Evolutionary conservation across 352 stramenopile genomes (phyloP).

Genomic region (Sclerospora graminicola): DNA sequence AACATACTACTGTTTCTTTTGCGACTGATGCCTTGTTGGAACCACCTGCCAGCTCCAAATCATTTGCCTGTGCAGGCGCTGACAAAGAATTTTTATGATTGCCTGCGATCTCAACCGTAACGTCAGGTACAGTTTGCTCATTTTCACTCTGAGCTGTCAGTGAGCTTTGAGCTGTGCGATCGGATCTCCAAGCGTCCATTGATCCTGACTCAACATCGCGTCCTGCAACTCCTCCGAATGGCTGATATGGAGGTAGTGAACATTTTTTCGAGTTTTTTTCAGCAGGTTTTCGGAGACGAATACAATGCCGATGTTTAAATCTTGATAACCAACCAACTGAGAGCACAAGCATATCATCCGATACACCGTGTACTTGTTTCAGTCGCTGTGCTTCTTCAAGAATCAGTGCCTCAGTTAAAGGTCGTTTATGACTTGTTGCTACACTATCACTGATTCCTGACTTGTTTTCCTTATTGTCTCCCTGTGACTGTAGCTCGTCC

Average conservation of each 20-base stretch:
- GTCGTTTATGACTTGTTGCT: constrained; percentile 1
- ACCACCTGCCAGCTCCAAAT: neutral
- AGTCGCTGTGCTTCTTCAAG: constrained; percentile 62
- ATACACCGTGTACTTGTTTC: constrained; percentile 53
- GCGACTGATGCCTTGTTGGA: neutral
- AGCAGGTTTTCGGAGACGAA: constrained; percentile 42
- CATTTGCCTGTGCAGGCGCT: neutral
- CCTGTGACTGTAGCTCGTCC: neutral
- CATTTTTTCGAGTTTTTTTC: constrained; percentile 8
- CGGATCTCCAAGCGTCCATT: constrained; percentile 4
- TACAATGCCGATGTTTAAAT: constrained; percentile 66
- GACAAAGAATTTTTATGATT: constrained; percentile 1
- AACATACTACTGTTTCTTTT: constrained; percentile 4
- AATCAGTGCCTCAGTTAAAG: constrained; percentile 58
- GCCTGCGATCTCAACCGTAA: neutral
- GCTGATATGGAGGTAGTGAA: neutral
- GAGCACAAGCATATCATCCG: constrained; percentile 54
- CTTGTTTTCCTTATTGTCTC: too few relatives aligned
- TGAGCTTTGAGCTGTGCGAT: constrained; percentile 1
- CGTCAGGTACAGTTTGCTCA: neutral
- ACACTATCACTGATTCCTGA: neutral
- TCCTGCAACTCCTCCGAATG: neutral
- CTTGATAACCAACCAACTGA: constrained; percentile 62
- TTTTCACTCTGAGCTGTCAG: neutral
- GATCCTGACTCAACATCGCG: neutral